Conservation (phyloP, 2,329 filamentous ascomycete species). For the Colletotrichum sp. region DNA sequence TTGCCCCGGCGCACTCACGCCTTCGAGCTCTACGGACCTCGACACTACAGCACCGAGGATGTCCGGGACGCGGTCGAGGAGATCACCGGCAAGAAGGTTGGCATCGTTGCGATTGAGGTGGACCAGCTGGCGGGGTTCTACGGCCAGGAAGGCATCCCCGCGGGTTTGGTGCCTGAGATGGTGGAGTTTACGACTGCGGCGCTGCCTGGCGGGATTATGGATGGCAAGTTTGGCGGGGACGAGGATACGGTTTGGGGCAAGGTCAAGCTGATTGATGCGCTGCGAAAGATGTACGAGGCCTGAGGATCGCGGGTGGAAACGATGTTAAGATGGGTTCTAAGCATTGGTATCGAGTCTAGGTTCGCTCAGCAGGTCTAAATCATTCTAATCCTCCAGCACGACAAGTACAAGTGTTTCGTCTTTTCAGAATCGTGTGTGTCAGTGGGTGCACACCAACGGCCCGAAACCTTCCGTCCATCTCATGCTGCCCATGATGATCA, state of each 20-base stretch:
- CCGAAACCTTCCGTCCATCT: slow-evolving; percentile 70
- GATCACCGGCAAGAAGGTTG: slow-evolving; percentile 28
- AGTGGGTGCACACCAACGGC: slow-evolving; percentile 38
- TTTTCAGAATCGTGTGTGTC: background rate
- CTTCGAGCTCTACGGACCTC: slow-evolving; percentile 31
- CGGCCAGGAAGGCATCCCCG: slow-evolving; percentile 26
- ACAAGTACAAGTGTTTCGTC: too few relatives aligned
- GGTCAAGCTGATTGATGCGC: slow-evolving; percentile 28
- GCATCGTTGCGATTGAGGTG: slow-evolving; percentile 24
- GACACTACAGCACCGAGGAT: slow-evolving; percentile 30
- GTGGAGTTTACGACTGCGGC: slow-evolving; percentile 10
- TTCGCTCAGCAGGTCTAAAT: background rate
- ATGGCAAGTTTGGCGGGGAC: slow-evolving; percentile 25
- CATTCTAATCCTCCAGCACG: background rate
- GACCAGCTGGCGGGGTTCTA: slow-evolving; percentile 25
- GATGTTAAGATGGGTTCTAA: background rate
- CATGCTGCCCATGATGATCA: slow-evolving; percentile 77
- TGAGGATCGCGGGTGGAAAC: background rate
- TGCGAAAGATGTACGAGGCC: background rate
- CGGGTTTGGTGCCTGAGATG: background rate
- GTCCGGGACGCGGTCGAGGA: slow-evolving; percentile 30
- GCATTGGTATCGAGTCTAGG: background rate
- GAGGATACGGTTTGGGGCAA: slow-evolving; percentile 27
- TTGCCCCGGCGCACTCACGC: slow-evolving; percentile 16
- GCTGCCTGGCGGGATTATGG: slow-evolving; percentile 28